Evolutionary conservation across 441 rosid species (phyloP).

Genomic region (Lepidium campestre): DNA sequence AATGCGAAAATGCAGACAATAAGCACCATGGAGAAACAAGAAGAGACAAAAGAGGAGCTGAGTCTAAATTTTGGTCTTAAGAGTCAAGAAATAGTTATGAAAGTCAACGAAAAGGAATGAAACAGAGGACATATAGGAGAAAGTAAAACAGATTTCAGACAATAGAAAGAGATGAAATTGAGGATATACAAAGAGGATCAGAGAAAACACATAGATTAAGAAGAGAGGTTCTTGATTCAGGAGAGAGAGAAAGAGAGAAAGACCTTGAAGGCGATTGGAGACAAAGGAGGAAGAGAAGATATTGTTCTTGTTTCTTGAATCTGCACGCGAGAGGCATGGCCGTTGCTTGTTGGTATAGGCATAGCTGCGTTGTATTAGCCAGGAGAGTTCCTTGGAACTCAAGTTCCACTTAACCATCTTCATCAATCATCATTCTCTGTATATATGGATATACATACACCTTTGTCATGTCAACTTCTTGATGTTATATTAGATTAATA

Average conservation of each 20-base stretch:
- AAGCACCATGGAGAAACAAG: background rate
- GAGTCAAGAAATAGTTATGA: background rate
- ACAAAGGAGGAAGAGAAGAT: slow-evolving; percentile 17
- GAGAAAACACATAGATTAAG: slow-evolving; percentile 2
- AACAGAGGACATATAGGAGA: background rate
- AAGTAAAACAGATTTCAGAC: background rate
- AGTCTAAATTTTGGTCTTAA: background rate
- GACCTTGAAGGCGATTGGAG: slow-evolving; percentile 35
- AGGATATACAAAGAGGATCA: no score
- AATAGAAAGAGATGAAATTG: background rate
- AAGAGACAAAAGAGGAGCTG: background rate
- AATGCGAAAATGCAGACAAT: background rate
- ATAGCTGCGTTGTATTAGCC: slow-evolving; percentile 29
- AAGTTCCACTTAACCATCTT: slow-evolving; percentile 22
- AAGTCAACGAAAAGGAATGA: background rate
- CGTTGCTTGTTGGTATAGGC: slow-evolving; percentile 20
- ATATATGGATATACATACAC: background rate
- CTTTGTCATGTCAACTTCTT: background rate
- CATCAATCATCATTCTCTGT: slow-evolving; percentile 24
- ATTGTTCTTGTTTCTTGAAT: slow-evolving; percentile 28
- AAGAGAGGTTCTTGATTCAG: background rate
- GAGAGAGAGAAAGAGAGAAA: background rate
- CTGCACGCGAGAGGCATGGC: slow-evolving; percentile 17
- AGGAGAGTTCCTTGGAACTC: slow-evolving; percentile 17
- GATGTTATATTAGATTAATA: background rate